Base-by-base conservation (phyloP, 805 yeast species). In the Lachancea waltii region DNA sequence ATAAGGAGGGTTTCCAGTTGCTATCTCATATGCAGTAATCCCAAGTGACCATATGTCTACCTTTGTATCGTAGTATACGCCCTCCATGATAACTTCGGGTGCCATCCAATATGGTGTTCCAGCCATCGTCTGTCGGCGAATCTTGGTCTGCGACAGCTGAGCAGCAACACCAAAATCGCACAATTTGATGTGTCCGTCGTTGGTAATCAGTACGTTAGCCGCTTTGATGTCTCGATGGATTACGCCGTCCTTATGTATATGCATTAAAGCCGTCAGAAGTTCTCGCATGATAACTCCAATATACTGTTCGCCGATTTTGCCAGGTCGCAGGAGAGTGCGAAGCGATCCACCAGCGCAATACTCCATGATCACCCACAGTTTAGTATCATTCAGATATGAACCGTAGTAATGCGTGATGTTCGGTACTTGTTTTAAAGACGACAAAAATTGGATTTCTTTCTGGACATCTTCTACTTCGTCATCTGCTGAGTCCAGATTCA, bases 121-220 rank as follows among this genome's bases (percentile, higher is more conserved):
- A 0, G 95, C 97, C 77, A 94, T 87, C 0, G 98, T 92, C 24
- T 90, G 84, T 50, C 98, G 70, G 56, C 87, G 85, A 32, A 80
- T 59, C 14, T 79, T 76, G 26, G 80, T 73, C 25, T 89, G 72
- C 2, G 94, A 77, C 30, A 89, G 67, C 56, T 86, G 90, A 1
- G 97, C 97, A 1, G 99, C 98, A 16, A 94, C 98, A 22, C 99
- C 99, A 63, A 92, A 92, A 61, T 92, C 99, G 69, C 97, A 90
- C 31, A 92, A 71, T 54, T 85, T 85, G 4, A 94, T 95, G 36
- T 73, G 75, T 5, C 98, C 99, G 33, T 85, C 94, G 48, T 84
- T 85, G 3, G 89, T 75, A 36, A 92, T 82, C 44, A 92, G 70
- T 9, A 92, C 85, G 58, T 92, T 92, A 0, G 98, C 99, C 1